Evolutionary conservation across 2,329 filamentous ascomycete species (phyloP).

Genomic region (Exophiala spinifera): DNA sequence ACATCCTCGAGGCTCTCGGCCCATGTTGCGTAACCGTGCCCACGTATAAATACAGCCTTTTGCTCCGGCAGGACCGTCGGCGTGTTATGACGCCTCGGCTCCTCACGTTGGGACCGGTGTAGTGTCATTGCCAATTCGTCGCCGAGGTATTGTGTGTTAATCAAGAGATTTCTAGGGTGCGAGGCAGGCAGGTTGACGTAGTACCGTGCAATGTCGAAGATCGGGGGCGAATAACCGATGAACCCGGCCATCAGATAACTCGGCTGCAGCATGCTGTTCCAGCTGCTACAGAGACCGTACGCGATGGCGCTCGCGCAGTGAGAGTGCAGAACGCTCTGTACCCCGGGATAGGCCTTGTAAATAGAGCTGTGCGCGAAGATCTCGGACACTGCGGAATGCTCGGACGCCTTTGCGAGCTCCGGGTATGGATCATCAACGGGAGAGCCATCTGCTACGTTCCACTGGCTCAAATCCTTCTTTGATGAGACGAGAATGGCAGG

Average conservation of each 20-base stretch:
- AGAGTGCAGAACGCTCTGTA: conserved; percentile 45
- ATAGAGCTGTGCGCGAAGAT: conserved; percentile 48
- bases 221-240: conserved; percentile 35
- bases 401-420: background rate
- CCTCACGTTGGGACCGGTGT: conserved; percentile 9
- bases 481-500: conserved; percentile 17
- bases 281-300: conserved; percentile 36
- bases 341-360: conserved; percentile 39
- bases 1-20: conserved; percentile 39
- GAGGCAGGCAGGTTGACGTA: conserved; percentile 21
- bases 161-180: conserved; percentile 38
- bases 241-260: conserved; percentile 46
- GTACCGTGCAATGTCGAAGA: conserved; percentile 35
- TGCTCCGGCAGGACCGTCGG: conserved; percentile 20
- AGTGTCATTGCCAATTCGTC: conserved; percentile 36
- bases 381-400: conserved; percentile 31
- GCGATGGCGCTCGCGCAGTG: conserved; percentile 44
- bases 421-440: conserved; percentile 1
- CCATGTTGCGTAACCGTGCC: conserved; percentile 45
- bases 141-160: conserved; percentile 37
- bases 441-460: conserved; percentile 12
- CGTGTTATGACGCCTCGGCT: background rate
- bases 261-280: conserved; percentile 35
- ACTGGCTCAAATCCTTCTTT: conserved; percentile 13
- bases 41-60: conserved; percentile 43